phyloP scores from a whole-genome alignment of 441 rosid species.

The Raphanus hybrid region DNA sequence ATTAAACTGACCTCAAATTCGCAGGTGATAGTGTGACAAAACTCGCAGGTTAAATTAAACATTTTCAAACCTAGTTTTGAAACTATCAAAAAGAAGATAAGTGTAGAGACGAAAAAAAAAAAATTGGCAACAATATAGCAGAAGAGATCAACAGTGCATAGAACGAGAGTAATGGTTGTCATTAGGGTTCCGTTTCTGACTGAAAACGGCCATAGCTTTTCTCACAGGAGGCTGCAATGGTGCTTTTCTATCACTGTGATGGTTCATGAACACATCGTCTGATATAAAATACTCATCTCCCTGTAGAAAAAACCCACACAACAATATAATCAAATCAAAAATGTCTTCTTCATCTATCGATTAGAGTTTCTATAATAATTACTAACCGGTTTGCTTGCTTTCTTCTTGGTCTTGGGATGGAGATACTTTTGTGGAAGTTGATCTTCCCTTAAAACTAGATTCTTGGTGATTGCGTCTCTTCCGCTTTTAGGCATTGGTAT shows the following conservation, averaged over 20 bases:
- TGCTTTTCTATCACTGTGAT: constrained; percentile 60
- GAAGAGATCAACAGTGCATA: not conserved
- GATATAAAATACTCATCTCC: constrained; percentile 63
- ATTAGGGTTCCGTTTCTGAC: constrained; percentile 92
- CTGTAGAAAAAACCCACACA: constrained; percentile 37
- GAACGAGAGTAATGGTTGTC: constrained; percentile 87
- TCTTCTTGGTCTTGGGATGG: constrained; percentile 80
- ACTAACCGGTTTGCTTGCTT: constrained; percentile 66
- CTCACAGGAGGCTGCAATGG: constrained; percentile 84
- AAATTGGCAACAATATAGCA: not conserved
- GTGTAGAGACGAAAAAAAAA: constrained; percentile 2
- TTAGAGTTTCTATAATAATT: not conserved
- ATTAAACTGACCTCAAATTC: not conserved
- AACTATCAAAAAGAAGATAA: not conserved
- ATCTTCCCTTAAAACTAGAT: constrained; percentile 82
- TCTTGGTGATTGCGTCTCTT: constrained; percentile 83
- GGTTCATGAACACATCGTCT: constrained; percentile 64
- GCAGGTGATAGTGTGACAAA: not conserved
- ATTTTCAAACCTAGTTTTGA: not conserved
- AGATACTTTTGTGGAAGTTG: constrained; percentile 86
- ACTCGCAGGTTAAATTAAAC: not conserved
- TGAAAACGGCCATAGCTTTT: constrained; percentile 79
- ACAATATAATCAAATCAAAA: not conserved
- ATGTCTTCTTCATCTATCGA: not conserved
- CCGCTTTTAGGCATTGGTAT: constrained; percentile 90